phyloP scores from a whole-genome alignment of 352 stramenopile genomes.

The Thraustotheca clavata region DNA sequence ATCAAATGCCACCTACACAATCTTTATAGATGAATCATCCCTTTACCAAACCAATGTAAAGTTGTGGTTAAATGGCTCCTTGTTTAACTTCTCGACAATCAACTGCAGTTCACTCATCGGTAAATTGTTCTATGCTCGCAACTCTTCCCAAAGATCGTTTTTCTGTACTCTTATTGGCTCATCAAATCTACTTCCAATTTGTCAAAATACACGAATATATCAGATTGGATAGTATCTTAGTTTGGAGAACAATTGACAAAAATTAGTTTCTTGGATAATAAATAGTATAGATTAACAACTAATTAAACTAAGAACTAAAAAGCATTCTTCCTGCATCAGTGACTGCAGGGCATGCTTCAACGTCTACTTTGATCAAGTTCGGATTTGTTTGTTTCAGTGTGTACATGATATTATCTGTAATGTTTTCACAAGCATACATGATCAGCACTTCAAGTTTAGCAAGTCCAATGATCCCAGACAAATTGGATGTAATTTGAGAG shows the following conservation, averaged over 20 bases:
- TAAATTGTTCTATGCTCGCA: background rate
- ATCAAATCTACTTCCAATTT: background rate
- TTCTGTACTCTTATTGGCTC: background rate
- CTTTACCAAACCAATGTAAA: conserved; percentile 70
- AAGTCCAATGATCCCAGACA: background rate
- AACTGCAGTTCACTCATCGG: conserved; percentile 87
- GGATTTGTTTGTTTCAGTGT: background rate
- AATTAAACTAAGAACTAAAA: background rate
- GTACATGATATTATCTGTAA: background rate
- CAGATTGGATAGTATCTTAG: background rate
- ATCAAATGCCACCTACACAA: conserved; percentile 81
- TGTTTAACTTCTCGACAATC: conserved; percentile 91
- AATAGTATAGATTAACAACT: conserved; percentile 3
- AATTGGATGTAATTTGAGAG: background rate
- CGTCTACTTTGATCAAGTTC: conserved; percentile 15
- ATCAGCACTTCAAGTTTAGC: background rate
- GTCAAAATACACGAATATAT: background rate
- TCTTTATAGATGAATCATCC: background rate
- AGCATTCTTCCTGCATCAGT: background rate
- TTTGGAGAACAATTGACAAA: background rate
- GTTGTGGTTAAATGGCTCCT: conserved; percentile 85
- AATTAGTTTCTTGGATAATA: background rate
- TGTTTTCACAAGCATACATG: conserved; percentile 6
- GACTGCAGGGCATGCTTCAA: background rate
- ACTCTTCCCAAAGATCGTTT: background rate